These are phyloP conservation scores for Cercospora sp. DNA, from an alignment of 2,329 filamentous ascomycete genomes.

Conservation along the genomic window DNA sequence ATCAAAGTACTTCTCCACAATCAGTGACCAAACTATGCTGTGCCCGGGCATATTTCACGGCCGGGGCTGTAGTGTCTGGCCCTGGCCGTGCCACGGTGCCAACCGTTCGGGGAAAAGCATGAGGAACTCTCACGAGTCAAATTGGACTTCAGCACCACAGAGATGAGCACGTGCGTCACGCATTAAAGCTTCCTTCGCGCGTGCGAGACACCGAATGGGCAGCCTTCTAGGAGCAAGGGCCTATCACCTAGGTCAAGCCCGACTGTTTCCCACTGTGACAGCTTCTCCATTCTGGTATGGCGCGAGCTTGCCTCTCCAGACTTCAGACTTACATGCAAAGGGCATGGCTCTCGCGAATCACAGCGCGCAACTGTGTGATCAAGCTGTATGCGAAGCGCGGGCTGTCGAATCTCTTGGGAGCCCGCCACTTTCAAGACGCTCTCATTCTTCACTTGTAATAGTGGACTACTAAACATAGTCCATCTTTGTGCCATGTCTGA, in stretches of 20 bases:
- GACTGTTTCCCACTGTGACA: neutral
- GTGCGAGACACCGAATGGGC: neutral
- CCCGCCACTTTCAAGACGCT: neutral
- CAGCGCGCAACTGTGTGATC: neutral
- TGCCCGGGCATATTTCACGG: neutral
- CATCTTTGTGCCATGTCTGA: neutral
- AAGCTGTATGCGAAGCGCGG: neutral
- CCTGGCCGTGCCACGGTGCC: neutral
- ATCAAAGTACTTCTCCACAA: neutral
- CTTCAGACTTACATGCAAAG: neutral
- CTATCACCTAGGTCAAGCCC: neutral
- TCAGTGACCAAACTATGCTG: neutral
- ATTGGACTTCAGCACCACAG: neutral
- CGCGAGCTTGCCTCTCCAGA: neutral
- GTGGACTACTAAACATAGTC: neutral
- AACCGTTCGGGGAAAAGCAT: neutral
- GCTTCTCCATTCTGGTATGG: neutral
- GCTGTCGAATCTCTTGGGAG: neutral
- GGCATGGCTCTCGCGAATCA: neutral
- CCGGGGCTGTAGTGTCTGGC: neutral
- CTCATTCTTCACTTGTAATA: neutral
- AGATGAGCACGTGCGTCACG: neutral
- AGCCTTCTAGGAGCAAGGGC: neutral
- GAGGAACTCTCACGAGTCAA: neutral
- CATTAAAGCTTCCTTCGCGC: neutral